These are phyloP conservation scores for Neospermospora avenae DNA, from an alignment of 2,329 filamentous ascomycete species.

Conservation along the genomic window DNA sequence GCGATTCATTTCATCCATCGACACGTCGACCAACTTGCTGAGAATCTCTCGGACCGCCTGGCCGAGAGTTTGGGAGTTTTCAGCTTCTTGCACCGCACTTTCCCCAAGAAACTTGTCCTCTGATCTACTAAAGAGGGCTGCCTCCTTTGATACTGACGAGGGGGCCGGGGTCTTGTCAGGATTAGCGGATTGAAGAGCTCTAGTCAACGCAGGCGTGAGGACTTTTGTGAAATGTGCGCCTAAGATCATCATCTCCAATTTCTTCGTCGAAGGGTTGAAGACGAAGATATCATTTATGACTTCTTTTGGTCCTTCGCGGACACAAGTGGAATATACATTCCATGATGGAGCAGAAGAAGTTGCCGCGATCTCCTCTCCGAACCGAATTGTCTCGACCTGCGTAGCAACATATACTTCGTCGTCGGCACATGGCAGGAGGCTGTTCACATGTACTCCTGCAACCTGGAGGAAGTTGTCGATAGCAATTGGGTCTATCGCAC, in stretches of 20 bases:
- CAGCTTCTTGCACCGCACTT: background rate
- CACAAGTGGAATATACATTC: background rate
- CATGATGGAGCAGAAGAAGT: background rate
- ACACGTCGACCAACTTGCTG: background rate
- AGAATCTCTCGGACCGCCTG: background rate
- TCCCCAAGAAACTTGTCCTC: background rate
- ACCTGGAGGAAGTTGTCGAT: slow-evolving; percentile 8
- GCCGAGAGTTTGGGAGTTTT: background rate
- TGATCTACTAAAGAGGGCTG: background rate
- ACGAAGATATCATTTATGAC: background rate
- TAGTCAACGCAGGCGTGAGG: background rate
- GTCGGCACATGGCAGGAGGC: background rate
- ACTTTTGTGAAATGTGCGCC: background rate
- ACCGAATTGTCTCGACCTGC: background rate
- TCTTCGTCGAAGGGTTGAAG: background rate
- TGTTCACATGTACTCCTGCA: background rate
- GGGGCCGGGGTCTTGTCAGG: background rate
- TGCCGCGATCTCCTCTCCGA: background rate
- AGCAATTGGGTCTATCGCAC: background rate
- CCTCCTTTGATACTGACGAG: background rate
- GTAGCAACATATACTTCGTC: background rate
- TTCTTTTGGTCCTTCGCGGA: background rate
- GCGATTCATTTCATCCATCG: slow-evolving; percentile 36
- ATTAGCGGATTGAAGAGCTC: background rate
- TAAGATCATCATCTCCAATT: background rate